These are phyloP conservation scores for Paramecium bursaria DNA, from an alignment of 73 alveolate species.

Conservation along the genomic window DNA sequence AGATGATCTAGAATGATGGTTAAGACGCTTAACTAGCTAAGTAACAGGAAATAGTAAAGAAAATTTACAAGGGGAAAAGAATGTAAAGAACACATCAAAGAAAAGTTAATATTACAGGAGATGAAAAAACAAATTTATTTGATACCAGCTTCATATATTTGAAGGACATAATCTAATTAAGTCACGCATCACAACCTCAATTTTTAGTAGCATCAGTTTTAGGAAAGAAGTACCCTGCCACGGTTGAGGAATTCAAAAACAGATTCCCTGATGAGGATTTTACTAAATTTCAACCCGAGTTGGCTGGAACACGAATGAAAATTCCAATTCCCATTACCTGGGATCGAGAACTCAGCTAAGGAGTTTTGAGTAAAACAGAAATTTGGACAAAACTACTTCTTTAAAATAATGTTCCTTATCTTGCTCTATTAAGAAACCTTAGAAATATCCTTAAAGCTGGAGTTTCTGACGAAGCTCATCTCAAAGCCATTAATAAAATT, in stretches of 20 bases:
- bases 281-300: slow-evolving; percentile 62
- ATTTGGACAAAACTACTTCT: slow-evolving; percentile 67
- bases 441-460: slow-evolving; percentile 69
- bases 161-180: slow-evolving; percentile 54
- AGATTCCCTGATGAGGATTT: slow-evolving; percentile 16
- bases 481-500: slow-evolving; percentile 40
- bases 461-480: slow-evolving; percentile 61
- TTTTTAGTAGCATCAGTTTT: slow-evolving; percentile 45
- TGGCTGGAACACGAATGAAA: slow-evolving; percentile 70
- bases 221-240: slow-evolving; percentile 71
- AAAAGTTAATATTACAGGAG: background rate
- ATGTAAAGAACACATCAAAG: slow-evolving; percentile 37
- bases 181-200: slow-evolving; percentile 71
- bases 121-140: background rate
- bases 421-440: slow-evolving; percentile 72
- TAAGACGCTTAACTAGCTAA: slow-evolving; percentile 20
- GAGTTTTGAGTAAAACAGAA: slow-evolving; percentile 51
- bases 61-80: background rate
- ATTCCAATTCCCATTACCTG: slow-evolving; percentile 67
- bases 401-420: slow-evolving; percentile 60
- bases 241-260: slow-evolving; percentile 62
- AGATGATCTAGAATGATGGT: background rate
- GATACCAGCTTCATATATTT: slow-evolving; percentile 42
- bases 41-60: slow-evolving; percentile 11
- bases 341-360: slow-evolving; percentile 68